These are phyloP conservation scores for Handroanthus guayacan DNA, from an alignment of 257 asterid genomes.

Conservation along the genomic window DNA sequence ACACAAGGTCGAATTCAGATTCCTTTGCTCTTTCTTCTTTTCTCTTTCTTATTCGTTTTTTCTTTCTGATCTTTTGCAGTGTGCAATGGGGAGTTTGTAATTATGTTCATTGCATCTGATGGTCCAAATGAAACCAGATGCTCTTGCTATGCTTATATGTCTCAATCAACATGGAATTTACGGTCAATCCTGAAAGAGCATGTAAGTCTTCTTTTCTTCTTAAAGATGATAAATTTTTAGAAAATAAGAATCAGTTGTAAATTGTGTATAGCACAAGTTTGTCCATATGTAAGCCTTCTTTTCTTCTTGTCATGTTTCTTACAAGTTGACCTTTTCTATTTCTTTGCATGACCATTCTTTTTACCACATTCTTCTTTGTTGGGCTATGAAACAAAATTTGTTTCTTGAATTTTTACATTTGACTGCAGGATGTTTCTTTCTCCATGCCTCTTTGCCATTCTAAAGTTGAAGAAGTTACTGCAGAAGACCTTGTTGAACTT, in stretches of 20 bases:
- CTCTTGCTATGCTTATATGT: conserved; percentile 77
- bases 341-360: conserved; percentile 20
- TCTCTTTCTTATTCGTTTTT: conserved; percentile 19
- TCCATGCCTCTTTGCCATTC: conserved; percentile 89
- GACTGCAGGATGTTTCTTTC: conserved; percentile 75
- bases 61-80: conserved; percentile 57
- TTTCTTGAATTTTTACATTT: conserved; percentile 33
- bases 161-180: conserved; percentile 85
- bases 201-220: conserved; percentile 55
- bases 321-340: conserved; percentile 11
- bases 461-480: conserved; percentile 74
- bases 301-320: conserved; percentile 16
- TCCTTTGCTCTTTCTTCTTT: conserved; percentile 17
- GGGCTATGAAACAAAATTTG: neutral
- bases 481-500: conserved; percentile 86
- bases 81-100: conserved; percentile 78
- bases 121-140: conserved; percentile 51
- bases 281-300: neutral
- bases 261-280: neutral
- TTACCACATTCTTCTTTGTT: conserved; percentile 26
- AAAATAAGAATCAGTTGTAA: neutral
- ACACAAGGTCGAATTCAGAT: conserved; percentile 20
- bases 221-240: conserved; percentile 6
- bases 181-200: conserved; percentile 86
- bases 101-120: conserved; percentile 69